Evolutionary conservation across 2,329 filamentous ascomycete species (phyloP).

Genomic region (Pseudocercospora fijiensis): DNA sequence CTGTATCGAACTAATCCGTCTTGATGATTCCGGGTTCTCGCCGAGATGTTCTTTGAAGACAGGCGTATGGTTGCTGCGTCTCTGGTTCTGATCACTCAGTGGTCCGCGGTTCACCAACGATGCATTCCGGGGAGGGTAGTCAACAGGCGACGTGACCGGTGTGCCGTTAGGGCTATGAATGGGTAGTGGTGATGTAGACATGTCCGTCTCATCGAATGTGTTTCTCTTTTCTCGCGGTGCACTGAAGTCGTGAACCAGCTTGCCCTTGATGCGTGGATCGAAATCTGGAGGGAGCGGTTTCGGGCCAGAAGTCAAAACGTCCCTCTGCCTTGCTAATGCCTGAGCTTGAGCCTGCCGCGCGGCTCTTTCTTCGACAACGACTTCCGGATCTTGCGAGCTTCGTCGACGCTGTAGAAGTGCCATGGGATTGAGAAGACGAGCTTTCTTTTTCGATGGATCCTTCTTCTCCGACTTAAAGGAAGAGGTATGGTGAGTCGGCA

Average conservation of each 20-base stretch:
- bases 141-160: conserved; percentile 13
- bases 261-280: conserved; percentile 63
- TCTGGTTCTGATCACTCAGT: conserved; percentile 7
- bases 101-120: conserved; percentile 23
- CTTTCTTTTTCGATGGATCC: conserved; percentile 41
- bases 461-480: conserved; percentile 18
- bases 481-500: conserved; percentile 37
- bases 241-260: conserved; percentile 65
- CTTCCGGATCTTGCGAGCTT: conserved; percentile 44
- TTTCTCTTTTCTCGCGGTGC: conserved; percentile 51
- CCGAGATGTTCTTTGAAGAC: conserved; percentile 63
- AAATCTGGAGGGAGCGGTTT: conserved; percentile 58
- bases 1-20: conserved; percentile 45
- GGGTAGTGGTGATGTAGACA: conserved; percentile 4
- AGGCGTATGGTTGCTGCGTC: conserved; percentile 52
- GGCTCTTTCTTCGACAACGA: conserved; percentile 24
- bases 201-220: conserved; percentile 26
- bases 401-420: conserved; percentile 58
- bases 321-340: conserved; percentile 47
- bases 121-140: conserved; percentile 23
- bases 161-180: conserved; percentile 11
- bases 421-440: conserved; percentile 58
- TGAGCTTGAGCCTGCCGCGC: conserved; percentile 40
- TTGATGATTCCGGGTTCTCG: conserved; percentile 47
- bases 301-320: conserved; percentile 53